Percentiles rank a stretch among this genome's conserved stretches.
Evolutionary conservation across 2,329 filamentous ascomycete genomes (phyloP).

Genomic region (Pyrenochaeta sp.): DNA sequence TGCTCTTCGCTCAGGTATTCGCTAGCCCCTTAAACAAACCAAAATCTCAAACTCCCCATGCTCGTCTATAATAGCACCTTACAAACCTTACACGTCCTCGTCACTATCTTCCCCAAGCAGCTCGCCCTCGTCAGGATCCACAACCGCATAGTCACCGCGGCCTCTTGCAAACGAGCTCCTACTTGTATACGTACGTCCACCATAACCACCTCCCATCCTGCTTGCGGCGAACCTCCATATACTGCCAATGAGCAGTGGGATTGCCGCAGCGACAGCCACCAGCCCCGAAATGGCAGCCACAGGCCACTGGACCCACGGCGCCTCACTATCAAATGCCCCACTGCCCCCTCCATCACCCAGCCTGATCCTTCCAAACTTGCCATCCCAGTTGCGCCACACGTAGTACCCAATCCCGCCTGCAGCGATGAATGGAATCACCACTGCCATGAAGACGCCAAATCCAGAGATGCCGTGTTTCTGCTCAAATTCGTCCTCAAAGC

Average conservation of each 20-base stretch:
- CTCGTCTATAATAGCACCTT: constrained; percentile 1
- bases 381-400: constrained; percentile 83
- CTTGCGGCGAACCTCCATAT: constrained; percentile 72
- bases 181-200: constrained; percentile 81
- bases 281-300: constrained; percentile 57
- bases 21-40: background rate
- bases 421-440: constrained; percentile 75
- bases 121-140: constrained; percentile 95
- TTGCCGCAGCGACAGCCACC: constrained; percentile 64
- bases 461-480: constrained; percentile 75
- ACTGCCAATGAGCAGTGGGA: constrained; percentile 75
- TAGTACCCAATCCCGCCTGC: constrained; percentile 82
- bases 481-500: constrained; percentile 83
- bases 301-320: constrained; percentile 82
- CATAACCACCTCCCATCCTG: constrained; percentile 62
- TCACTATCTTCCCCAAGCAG: constrained; percentile 92
- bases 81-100: constrained; percentile 71
- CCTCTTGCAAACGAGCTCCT: constrained; percentile 88
- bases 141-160: constrained; percentile 84
- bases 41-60: background rate
- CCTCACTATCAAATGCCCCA: constrained; percentile 66
- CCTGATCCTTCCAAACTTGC: constrained; percentile 88
- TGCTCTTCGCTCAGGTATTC: background rate
- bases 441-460: constrained; percentile 83
- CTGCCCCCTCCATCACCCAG: constrained; percentile 71